Evolutionary conservation across 1,284 basidiomycete genomes (phyloP).

Genomic region (Leccinum glutinopallens): DNA sequence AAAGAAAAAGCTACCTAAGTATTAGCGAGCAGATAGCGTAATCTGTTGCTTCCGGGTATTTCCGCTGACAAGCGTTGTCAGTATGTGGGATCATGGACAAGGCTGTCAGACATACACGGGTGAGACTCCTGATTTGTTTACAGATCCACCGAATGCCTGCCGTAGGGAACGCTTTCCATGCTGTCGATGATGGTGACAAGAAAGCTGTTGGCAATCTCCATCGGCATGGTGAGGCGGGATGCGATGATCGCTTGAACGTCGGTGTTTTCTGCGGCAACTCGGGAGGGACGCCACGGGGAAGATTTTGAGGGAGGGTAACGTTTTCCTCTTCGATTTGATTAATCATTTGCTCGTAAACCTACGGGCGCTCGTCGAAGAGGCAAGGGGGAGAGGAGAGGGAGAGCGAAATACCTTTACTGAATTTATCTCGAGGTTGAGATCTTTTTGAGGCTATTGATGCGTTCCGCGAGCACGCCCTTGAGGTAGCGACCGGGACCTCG

Average conservation of each 20-base stretch:
- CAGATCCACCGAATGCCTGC: conserved; percentile 99
- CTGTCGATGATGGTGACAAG: conserved; percentile 97
- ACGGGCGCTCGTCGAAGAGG: conserved; percentile 6
- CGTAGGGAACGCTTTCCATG: conserved; percentile 96
- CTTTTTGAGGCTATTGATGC: conserved; percentile 97
- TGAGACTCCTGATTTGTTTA: conserved; percentile 97
- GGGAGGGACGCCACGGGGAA: conserved; percentile 90
- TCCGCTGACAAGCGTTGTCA: conserved; percentile 61
- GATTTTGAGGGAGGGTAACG: conserved; percentile 84
- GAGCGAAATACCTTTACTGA: conserved; percentile 82
- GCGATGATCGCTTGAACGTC: conserved; percentile 98
- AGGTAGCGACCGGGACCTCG: conserved; percentile 97
- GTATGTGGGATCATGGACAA: conserved; percentile 9
- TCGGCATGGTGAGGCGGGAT: conserved; percentile 94
- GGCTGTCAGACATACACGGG: conserved; percentile 62
- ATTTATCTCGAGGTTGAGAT: conserved; percentile 98
- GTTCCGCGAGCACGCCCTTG: conserved; percentile 93
- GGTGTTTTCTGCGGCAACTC: conserved; percentile 91
- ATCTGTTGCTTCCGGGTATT: conserved; percentile 97
- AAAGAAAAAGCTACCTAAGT: conserved; percentile 94
- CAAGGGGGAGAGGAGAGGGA: not conserved
- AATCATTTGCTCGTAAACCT: conserved; percentile 99
- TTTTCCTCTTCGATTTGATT: conserved; percentile 98
- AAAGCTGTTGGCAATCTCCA: conserved; percentile 99
- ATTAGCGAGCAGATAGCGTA: conserved; percentile 98